Evolutionary conservation across 108 stramenopile species (phyloP), one percentile per base, ranked within the genome.

Genomic region (Discostella pseudostelligera): DNA sequence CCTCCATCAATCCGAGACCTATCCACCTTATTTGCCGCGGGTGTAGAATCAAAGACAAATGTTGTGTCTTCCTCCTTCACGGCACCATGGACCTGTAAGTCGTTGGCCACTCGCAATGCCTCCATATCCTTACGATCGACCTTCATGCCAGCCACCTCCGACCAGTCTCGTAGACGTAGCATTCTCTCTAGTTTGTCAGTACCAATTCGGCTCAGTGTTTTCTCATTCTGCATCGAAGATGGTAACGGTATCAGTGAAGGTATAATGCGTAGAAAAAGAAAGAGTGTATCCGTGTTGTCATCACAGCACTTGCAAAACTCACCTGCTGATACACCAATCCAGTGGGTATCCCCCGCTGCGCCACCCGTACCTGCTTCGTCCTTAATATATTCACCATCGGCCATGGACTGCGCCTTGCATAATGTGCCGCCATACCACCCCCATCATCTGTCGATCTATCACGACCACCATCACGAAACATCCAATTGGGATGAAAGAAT

Each of bases 361-460:
- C 97, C 19, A 88, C 76, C 37, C 92, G 85, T 4, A 98, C 97
- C 82, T 96, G 91, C 21, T 78, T 84, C 55, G 97, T 98, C 26
- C 97, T 80, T 19, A 98, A 76, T 58, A 98, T 93, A 70, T 98
- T 98, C 74, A 98, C 95, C 97, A 98, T 98, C 13, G 97, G 97
- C 86, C 91, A 96, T 0, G 97, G 96, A 64, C 84, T 84, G 36
- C 97, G 80, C 10, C 97, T 74, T 1, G 96, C 97, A 76, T 91
- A 98, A 74, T 98, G 96, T 12, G 93, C 94, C 3, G 97, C 94
- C 20, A 78, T 66, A 0, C 84, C 96, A 8, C 57, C 74, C 40
- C 85, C 91, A 19, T 76, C 76, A 39, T 96, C 83, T 40, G 87
- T 94, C 28, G 65, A 59, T 9, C 97, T 95, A 76, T 98, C 97